Base-by-base conservation (phyloP, 2,329 filamentous ascomycete species). In the Talaromyces atroroseus region DNA sequence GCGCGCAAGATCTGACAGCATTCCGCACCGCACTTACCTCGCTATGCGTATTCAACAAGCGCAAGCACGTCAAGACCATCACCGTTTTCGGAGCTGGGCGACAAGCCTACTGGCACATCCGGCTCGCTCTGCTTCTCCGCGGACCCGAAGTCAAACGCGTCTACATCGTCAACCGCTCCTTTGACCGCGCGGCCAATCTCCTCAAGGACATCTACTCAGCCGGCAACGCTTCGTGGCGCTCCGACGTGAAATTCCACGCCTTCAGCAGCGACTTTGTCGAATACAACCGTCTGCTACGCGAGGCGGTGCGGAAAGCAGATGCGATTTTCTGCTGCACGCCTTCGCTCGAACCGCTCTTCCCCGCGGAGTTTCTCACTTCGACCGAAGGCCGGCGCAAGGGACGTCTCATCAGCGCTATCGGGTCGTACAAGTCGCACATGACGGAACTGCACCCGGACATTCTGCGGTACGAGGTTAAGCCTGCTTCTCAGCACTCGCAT, bases 91-190 rank as follows among this genome's bases (percentile, higher is more conserved):
- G 92, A 23, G 86, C 88, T 34, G 92, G 92, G 47, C 85, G 87
- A 63, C 92, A 96, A 75, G 92, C 92, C 12, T 95, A 92, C 76
- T 97, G 92, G 92, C 92, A 96, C 69, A 84, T 95, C 45, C 86
- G 91, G 0, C 81, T 97, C 4, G 87, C 92, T 0, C 80, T 97
- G 61, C 79, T 94, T 50, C 66, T 78, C 29, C 87, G 82, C 1
- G 78, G 79, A 0, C 66, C 75, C 47, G 89, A 90, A 20, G 86
- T 96, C 63, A 85, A 86, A 64, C 83, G 87, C 58, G 82, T 96
- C 49, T 87, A 92, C 73, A 86, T 96, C 65, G 86, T 96, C 68
- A 95, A 92, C 66, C 85, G 89, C 34, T 75, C 73, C 2, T 78
- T 78, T 54, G 71, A 76, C 12, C 72, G 74, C 3, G 73, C 74